Evolutionary conservation across 441 rosid species (phyloP).

Genomic region (Dalechampia spathulata): DNA sequence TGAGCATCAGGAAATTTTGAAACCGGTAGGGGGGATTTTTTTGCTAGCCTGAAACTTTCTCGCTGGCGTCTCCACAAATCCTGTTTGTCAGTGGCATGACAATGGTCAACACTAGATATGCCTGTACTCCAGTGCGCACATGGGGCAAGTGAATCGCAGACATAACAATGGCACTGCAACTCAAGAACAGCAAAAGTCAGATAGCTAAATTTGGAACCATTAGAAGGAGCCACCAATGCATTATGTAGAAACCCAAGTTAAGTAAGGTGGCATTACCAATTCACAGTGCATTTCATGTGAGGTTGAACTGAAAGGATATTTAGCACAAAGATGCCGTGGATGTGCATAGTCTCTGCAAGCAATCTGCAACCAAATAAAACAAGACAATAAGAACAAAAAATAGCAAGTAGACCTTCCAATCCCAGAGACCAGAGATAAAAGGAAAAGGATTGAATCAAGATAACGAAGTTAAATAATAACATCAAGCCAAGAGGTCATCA

Average conservation of each 20-base stretch:
- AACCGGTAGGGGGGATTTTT: slow-evolving; percentile 19
- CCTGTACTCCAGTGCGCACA: slow-evolving; percentile 62
- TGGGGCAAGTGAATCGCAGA: slow-evolving; percentile 77
- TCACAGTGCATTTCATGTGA: slow-evolving; percentile 53
- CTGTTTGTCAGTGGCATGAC: slow-evolving; percentile 76
- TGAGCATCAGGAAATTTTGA: slow-evolving; percentile 13
- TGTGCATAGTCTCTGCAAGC: slow-evolving; percentile 95
- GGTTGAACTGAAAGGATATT: slow-evolving; percentile 51
- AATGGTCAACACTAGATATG: slow-evolving; percentile 39
- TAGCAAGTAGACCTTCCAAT: background rate
- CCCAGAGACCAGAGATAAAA: background rate
- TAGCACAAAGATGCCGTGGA: slow-evolving; percentile 71
- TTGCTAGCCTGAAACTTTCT: slow-evolving; percentile 34
- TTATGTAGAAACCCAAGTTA: background rate
- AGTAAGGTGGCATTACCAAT: slow-evolving; percentile 35
- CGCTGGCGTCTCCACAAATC: slow-evolving; percentile 57
- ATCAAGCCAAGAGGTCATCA: too few species aligned
- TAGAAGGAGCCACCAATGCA: background rate
- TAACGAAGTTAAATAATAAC: too few species aligned
- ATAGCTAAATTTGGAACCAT: background rate
- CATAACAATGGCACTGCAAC: slow-evolving; percentile 87
- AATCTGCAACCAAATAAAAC: slow-evolving; percentile 42
- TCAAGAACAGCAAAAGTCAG: slow-evolving; percentile 4
- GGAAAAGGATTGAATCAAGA: background rate
- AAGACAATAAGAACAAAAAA: slow-evolving; percentile 3